A percentile compares a stretch with the other conserved stretches of the same genome.
Conservation (phyloP, 345 rosid genomes). For the Aethionema arabicum region DNA sequence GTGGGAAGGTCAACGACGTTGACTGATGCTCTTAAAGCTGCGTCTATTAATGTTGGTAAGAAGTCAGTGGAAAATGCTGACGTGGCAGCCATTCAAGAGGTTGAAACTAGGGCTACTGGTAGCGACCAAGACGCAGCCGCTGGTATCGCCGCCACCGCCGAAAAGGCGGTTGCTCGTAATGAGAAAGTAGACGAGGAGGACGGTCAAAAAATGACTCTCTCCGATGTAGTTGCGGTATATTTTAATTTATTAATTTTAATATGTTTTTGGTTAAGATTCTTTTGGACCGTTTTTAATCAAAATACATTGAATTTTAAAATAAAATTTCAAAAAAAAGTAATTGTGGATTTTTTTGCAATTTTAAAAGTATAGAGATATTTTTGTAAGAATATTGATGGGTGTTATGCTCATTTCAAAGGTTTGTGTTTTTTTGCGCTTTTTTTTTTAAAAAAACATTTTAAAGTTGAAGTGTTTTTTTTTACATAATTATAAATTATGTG, state of each 20-base stretch:
- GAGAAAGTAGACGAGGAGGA: not conserved
- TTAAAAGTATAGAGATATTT: too few species aligned
- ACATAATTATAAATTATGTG: too few species aligned
- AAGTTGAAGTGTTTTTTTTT: too few species aligned
- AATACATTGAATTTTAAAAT: too few species aligned
- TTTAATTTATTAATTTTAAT: not conserved
- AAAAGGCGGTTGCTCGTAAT: slow-evolving; percentile 25
- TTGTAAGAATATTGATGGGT: too few species aligned
- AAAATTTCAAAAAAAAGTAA: too few species aligned
- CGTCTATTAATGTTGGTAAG: slow-evolving; percentile 20
- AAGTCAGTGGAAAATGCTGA: slow-evolving; percentile 33
- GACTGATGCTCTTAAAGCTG: slow-evolving; percentile 38
- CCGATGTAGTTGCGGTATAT: slow-evolving; percentile 11
- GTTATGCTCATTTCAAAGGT: too few species aligned
- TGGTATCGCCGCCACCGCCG: slow-evolving; percentile 21
- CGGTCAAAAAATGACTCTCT: slow-evolving; percentile 10
- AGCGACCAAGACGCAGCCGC: not conserved
- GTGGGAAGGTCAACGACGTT: slow-evolving; percentile 32
- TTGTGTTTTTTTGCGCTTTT: too few species aligned
- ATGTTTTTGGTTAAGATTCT: too few species aligned
- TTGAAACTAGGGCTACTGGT: slow-evolving; percentile 24
- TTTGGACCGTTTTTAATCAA: too few species aligned
- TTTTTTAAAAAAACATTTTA: too few species aligned
- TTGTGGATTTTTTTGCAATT: too few species aligned
- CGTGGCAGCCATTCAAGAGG: slow-evolving; percentile 35